These are phyloP conservation scores for Vickermania ingenoplastis DNA, from an alignment of 208 protist genomes.

Conservation along the genomic window DNA sequence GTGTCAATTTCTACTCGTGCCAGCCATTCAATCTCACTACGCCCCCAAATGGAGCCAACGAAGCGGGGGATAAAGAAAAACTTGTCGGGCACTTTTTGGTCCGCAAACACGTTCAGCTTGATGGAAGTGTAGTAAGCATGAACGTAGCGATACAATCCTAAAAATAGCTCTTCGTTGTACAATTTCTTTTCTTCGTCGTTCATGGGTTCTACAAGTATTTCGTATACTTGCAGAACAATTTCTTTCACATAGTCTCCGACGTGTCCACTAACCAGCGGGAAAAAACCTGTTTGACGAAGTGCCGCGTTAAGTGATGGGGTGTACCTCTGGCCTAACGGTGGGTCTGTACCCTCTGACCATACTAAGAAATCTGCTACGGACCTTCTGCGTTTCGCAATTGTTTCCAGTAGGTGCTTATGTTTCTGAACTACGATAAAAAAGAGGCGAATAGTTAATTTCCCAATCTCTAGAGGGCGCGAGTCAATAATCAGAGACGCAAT, in stretches of 20 bases:
- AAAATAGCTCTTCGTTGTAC: constrained; percentile 38
- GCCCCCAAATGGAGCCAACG: neutral
- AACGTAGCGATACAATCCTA: constrained; percentile 48
- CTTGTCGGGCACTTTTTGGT: neutral
- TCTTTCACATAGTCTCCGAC: constrained; percentile 1
- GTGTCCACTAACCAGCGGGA: constrained; percentile 2
- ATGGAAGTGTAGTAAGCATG: constrained; percentile 32
- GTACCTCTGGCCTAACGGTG: neutral
- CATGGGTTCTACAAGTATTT: constrained; percentile 34
- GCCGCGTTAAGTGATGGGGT: neutral
- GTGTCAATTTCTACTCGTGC: neutral
- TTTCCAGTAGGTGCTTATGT: constrained; percentile 27
- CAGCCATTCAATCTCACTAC: neutral
- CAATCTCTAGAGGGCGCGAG: constrained; percentile 43
- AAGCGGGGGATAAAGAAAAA: neutral
- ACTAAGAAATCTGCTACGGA: neutral
- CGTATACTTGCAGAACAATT: constrained; percentile 23
- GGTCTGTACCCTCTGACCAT: neutral
- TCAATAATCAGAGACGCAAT: constrained; percentile 24
- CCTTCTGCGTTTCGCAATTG: neutral
- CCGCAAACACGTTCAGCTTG: constrained; percentile 7
- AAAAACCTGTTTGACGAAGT: constrained; percentile 1
- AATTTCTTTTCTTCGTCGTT: constrained; percentile 34
- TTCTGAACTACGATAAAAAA: constrained; percentile 62
- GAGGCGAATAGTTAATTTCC: constrained; percentile 49